Base-by-base conservation (phyloP, 129 eudicot species). In the Flaveria bidentis region DNA sequence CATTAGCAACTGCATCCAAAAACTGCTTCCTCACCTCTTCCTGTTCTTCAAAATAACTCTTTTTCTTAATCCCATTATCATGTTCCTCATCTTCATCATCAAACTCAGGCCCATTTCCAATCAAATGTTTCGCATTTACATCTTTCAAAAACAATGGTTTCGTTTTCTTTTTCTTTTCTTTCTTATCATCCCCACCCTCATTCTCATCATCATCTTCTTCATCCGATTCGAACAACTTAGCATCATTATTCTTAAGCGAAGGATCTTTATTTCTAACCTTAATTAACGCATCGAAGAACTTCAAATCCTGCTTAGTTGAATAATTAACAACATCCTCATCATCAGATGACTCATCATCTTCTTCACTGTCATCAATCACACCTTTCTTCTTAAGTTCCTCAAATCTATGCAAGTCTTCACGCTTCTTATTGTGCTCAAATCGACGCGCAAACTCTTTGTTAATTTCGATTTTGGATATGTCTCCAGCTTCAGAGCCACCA, bases 311-410 rank as follows among this genome's bases (percentile, higher is more conserved):
- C 60, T 72, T 90, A 4, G 87, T 69, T 9, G 87, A 69, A 39
- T 63, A 26, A 14, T 62, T 71, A 1, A 36, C 77, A 4, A 81
- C 26, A 22, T 79, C 67, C 22, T 72, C 82, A 6, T 85, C 86
- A 1, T 71, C 86, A 5, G 74, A 56, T 1, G 52, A 81, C 4
- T 85, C 78, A 14, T 87, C 86, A 0, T 80, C 89, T 2, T 79
- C 80, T 13, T 80, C 87, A 0, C 71, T 75, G 13, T 75, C 90
- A 28, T 76, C 84, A 3, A 90, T 70, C 3, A 87, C 39, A n/a
- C 98, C 98, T 70, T 85, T 86, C 88, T 86, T 93, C 80, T 92
- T 85, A 2, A 88, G 88, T 78, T 86, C 96, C 46, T 88, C 89
- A n/a, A 81, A 76, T 28, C 85, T 78, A 56, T 90, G 94, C 84